Percentiles rank a stretch among this genome's conserved stretches.
These are phyloP conservation scores for Trichophyton simii DNA, from an alignment of 2,329 filamentous ascomycete species.

Conservation along the genomic window DNA sequence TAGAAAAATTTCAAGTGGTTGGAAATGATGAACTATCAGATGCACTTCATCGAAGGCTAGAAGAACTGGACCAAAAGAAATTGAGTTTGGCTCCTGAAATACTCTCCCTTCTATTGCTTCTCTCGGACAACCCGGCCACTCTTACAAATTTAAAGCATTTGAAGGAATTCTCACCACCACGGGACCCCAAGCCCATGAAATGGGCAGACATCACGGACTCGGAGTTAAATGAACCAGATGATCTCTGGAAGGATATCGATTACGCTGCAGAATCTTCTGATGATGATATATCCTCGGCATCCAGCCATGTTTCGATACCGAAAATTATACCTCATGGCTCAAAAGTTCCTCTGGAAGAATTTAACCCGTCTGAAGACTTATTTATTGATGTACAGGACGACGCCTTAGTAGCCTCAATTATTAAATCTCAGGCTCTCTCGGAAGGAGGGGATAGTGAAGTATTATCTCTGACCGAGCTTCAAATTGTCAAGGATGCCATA, in stretches of 20 bases:
- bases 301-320: conserved; percentile 22
- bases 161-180: conserved; percentile 40
- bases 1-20: conserved; percentile 75
- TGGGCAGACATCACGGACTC: conserved; percentile 72
- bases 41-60: conserved; percentile 47
- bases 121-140: conserved; percentile 67
- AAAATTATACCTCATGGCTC: conserved; percentile 20
- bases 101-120: conserved; percentile 62
- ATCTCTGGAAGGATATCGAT: conserved; percentile 32
- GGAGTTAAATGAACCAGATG: conserved; percentile 49
- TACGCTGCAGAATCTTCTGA: conserved; percentile 29
- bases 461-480: conserved; percentile 51
- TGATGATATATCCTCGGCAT: conserved; percentile 25
- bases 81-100: conserved; percentile 66
- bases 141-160: conserved; percentile 55
- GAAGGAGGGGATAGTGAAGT: conserved; percentile 17
- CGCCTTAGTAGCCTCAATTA: conserved; percentile 28
- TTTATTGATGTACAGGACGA: conserved; percentile 23
- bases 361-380: conserved; percentile 23
- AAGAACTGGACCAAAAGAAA: conserved; percentile 43
- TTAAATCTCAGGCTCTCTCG: conserved; percentile 19
- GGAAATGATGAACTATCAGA: conserved; percentile 70
- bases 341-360: conserved; percentile 21
- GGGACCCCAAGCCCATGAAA: conserved; percentile 42
- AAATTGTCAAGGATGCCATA: conserved; percentile 62